Conservation (phyloP, 2,329 filamentous ascomycete species). For the Teratosphaeria zuluensis region DNA sequence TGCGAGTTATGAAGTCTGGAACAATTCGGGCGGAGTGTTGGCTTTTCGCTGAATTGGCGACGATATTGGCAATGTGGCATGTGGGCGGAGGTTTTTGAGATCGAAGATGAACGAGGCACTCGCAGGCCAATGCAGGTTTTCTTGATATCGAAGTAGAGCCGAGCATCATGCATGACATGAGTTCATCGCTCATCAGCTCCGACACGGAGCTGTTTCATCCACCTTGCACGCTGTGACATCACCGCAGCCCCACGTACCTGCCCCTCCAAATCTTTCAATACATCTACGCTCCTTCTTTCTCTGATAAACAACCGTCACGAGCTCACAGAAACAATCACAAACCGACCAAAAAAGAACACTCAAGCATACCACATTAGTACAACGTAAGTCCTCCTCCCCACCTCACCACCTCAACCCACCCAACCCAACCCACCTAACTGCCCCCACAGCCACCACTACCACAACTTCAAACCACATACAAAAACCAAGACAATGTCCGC, state of each 20-base stretch:
- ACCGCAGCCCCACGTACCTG: neutral
- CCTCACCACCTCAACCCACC: neutral
- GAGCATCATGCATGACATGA: neutral
- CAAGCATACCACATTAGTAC: neutral
- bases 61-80: too few relatives aligned
- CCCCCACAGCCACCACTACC: neutral
- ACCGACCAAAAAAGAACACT: neutral
- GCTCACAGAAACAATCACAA: neutral
- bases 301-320: neutral
- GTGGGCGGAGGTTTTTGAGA: too few relatives aligned
- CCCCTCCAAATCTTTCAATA: neutral
- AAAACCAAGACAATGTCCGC: conserved; percentile 50
- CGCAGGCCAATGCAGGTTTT: neutral
- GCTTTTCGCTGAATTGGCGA: too few relatives aligned
- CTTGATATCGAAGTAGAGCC: neutral
- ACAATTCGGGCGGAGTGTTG: too few relatives aligned
- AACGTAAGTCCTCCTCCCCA: neutral
- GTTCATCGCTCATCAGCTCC: neutral
- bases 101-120: too few relatives aligned
- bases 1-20: too few relatives aligned
- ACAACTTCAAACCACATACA: neutral
- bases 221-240: neutral
- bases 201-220: neutral
- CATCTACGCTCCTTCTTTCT: neutral
- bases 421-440: neutral